phyloP scores from a whole-genome alignment of 768 basidiomycete species.

The Suillus paluster region DNA sequence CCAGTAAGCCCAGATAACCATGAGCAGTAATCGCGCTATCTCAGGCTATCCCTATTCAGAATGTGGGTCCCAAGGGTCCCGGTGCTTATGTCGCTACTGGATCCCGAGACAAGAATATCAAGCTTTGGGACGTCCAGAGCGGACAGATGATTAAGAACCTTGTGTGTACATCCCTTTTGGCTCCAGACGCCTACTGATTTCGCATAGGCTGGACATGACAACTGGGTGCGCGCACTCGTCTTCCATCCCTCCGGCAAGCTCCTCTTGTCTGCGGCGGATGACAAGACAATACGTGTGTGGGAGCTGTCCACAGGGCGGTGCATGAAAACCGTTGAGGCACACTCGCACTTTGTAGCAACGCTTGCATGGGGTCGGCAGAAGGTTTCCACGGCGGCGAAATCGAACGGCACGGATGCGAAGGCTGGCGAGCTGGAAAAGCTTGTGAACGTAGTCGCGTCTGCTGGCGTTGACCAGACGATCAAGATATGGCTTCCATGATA shows the following conservation, averaged over 20 bases:
- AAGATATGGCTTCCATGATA: slow-evolving; percentile 66
- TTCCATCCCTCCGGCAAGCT: slow-evolving; percentile 92
- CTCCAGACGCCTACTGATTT: slow-evolving; percentile 13
- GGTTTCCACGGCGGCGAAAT: slow-evolving; percentile 43
- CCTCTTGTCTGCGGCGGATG: slow-evolving; percentile 89
- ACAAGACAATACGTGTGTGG: slow-evolving; percentile 92
- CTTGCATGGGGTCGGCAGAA: slow-evolving; percentile 78
- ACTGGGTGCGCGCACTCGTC: slow-evolving; percentile 86
- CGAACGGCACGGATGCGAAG: slow-evolving; percentile 40
- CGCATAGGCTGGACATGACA: slow-evolving; percentile 77
- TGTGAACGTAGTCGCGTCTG: slow-evolving; percentile 71
- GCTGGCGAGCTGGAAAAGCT: slow-evolving; percentile 53
- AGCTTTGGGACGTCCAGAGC: slow-evolving; percentile 85
- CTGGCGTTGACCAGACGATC: slow-evolving; percentile 68
- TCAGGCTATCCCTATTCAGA: slow-evolving; percentile 34
- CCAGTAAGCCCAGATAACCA: slow-evolving; percentile 48
- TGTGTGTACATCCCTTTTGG: slow-evolving; percentile 42
- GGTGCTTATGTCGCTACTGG: slow-evolving; percentile 78
- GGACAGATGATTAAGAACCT: slow-evolving; percentile 83
- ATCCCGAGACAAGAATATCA: slow-evolving; percentile 90
- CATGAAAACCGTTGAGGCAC: slow-evolving; percentile 86
- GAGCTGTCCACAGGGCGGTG: slow-evolving; percentile 86
- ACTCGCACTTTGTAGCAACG: slow-evolving; percentile 81
- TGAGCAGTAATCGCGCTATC: slow-evolving; percentile 2
- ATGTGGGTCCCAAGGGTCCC: slow-evolving; percentile 55